Evolutionary conservation across 1,284 basidiomycete species (phyloP).

Genomic region (Volvariella volvacea): DNA sequence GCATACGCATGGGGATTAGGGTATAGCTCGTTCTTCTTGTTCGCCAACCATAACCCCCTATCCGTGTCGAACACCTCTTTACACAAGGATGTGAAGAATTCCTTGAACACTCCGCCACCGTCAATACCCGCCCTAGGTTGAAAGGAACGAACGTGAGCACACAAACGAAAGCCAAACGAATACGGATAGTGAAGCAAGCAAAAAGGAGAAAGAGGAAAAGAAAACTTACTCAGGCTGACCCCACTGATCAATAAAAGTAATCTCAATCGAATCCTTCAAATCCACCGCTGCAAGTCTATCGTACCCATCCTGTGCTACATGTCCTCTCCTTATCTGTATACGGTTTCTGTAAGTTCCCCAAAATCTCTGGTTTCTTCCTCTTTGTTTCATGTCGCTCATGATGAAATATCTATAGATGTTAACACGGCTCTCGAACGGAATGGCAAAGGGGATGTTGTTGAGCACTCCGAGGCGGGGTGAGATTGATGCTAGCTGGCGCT

Average conservation of each 20-base stretch:
- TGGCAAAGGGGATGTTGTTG: constrained; percentile 95
- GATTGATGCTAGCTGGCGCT: constrained; percentile 73
- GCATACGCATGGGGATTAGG: constrained; percentile 91
- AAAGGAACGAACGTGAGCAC: constrained; percentile 6
- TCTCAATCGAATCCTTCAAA: constrained; percentile 78
- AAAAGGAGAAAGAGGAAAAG: constrained; percentile 5
- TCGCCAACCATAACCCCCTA: constrained; percentile 90
- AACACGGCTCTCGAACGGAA: constrained; percentile 89
- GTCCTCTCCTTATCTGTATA: constrained; percentile 67
- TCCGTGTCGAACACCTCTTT: constrained; percentile 95
- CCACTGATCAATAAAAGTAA: constrained; percentile 88
- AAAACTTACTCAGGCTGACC: constrained; percentile 71
- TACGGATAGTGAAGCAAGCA: constrained; percentile 2
- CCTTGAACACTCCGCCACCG: constrained; percentile 97
- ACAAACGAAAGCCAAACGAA: constrained; percentile 2
- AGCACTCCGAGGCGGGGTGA: constrained; percentile 87
- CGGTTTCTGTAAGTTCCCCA: constrained; percentile 22
- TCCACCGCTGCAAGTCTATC: constrained; percentile 70
- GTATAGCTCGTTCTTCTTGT: constrained; percentile 88
- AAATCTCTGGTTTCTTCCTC: constrained; percentile 11
- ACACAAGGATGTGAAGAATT: constrained; percentile 88
- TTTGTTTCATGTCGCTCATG: constrained; percentile 43
- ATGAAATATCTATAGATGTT: constrained; percentile 87
- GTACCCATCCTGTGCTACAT: constrained; percentile 87
- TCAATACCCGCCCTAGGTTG: constrained; percentile 77